Base-by-base conservation (phyloP, 2,329 filamentous ascomycete genomes). In the Colletotrichum tamarilloi region DNA sequence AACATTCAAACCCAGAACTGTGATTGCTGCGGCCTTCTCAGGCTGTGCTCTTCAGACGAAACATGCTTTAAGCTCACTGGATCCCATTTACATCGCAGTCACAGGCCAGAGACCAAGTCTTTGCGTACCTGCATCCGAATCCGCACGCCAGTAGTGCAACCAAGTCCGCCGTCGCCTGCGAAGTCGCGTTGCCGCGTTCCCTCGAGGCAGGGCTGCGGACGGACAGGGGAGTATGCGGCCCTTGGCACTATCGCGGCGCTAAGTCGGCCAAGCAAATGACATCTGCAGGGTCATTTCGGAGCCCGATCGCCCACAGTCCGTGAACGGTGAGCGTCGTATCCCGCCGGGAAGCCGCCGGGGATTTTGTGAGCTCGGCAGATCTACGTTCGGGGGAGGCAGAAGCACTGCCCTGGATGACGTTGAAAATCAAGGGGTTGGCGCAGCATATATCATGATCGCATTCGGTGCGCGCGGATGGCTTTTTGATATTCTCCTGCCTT, bases 21-120 rank as follows among this genome's bases (percentile, higher is more conserved):
- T 7, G 38, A n/a, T 30, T 35, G 62, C 52, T 35, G 32, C 55
- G 22, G 26, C 14, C 24, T 14, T 26, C n/a, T 35, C n/a, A 42
- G 64, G 38, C 58, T 68, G 58, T 72, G 69, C 65, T 26, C 16
- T 63, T 72, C 69, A 32, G 69, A 72, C 58, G 65, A 63, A 72
- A 68, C 64, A 57, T 49, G 42, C 38, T 58, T 68, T 57, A 32
- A 52, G 64, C 52, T 62, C 46, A 26, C 19, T 32, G 14, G 57
- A 14, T 6, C 16, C 58, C n/a, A 19, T 49, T n/a, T 42, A 8
- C 67, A 68, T 28, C n/a, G 56, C 60, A 35, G 57, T 22, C 26
- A 60, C 60, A 35, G n/a, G 30, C 28, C 7, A 30, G 38, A 35
- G 46, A 9, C 7, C 14, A 14, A 28, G 46, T 55, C 35, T 35